These are phyloP conservation scores for Vigna mungo DNA, from an alignment of 306 rosid species.

Conservation along the genomic window DNA sequence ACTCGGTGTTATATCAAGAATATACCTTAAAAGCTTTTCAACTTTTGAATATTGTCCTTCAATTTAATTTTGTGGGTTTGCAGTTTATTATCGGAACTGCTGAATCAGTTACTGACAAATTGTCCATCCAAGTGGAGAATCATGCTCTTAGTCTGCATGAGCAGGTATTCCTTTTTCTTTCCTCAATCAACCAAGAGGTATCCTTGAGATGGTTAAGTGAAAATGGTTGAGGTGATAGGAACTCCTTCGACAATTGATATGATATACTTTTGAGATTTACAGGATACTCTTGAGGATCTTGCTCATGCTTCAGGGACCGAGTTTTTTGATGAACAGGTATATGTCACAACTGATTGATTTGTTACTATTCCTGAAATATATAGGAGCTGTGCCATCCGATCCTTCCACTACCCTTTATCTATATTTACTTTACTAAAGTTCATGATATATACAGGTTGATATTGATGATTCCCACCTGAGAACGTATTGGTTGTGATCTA, in stretches of 20 bases:
- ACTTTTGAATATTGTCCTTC: constrained; percentile 16
- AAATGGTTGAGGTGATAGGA: constrained; percentile 28
- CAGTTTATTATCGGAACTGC: constrained; percentile 59
- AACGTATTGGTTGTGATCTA: constrained; percentile 65
- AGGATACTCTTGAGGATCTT: constrained; percentile 70
- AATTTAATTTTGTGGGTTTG: constrained; percentile 37
- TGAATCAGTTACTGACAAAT: constrained; percentile 48
- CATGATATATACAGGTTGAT: constrained; percentile 56
- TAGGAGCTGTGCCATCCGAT: constrained; percentile 32
- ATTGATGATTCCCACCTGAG: constrained; percentile 58
- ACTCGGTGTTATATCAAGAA: not conserved
- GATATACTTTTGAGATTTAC: constrained; percentile 38
- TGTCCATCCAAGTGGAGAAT: constrained; percentile 62
- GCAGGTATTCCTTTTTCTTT: constrained; percentile 55
- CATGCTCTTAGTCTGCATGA: constrained; percentile 54
- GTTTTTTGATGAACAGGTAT: constrained; percentile 75
- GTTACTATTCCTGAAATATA: constrained; percentile 16
- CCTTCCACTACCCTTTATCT: constrained; percentile 15
- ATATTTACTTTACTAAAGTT: constrained; percentile 34
- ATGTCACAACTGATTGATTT: constrained; percentile 32
- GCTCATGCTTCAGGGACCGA: constrained; percentile 70
- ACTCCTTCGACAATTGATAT: constrained; percentile 28
- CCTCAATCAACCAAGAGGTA: constrained; percentile 13
- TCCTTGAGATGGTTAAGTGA: not conserved
- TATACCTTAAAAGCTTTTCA: constrained; percentile 11